A percentile compares a stretch with the other conserved stretches of the same genome.
Conservation (phyloP, 768 basidiomycete species). For the Lactifluus volemus region DNA sequence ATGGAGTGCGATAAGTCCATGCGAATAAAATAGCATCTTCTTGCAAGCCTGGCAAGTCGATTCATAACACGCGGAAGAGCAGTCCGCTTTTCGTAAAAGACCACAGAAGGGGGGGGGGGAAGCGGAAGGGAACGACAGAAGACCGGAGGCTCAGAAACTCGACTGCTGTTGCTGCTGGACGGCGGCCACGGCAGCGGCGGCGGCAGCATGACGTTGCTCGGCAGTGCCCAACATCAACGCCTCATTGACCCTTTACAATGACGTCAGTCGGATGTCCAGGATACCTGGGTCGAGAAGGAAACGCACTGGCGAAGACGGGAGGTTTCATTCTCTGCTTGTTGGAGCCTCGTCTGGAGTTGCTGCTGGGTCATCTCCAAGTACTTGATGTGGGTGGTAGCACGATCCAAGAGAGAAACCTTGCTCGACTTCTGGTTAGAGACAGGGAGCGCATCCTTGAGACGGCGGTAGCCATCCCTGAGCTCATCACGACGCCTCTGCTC, state of each 20-base stretch:
- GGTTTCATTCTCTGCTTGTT: slow-evolving; percentile 73
- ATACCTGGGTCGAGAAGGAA: not conserved
- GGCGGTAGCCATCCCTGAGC: slow-evolving; percentile 84
- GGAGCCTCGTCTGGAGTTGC: slow-evolving; percentile 66
- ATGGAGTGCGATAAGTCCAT: slow-evolving; percentile 18
- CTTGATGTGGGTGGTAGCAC: slow-evolving; percentile 80
- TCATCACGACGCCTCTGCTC: slow-evolving; percentile 90
- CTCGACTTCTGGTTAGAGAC: slow-evolving; percentile 87
- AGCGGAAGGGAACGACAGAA: not conserved
- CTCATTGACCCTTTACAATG: slow-evolving; percentile 59
- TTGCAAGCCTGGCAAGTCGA: slow-evolving; percentile 22
- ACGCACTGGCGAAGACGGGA: slow-evolving; percentile 60
- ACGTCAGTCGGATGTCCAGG: slow-evolving; percentile 3
- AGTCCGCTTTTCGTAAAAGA: slow-evolving; percentile 21
- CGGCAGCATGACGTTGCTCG: slow-evolving; percentile 56
- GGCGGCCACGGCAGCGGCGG: slow-evolving; percentile 48
- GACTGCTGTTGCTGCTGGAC: slow-evolving; percentile 37
- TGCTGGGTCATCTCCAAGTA: slow-evolving; percentile 75
- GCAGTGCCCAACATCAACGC: slow-evolving; percentile 81
- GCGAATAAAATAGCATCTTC: slow-evolving; percentile 17
- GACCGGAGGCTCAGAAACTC: slow-evolving; percentile 35
- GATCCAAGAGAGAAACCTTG: slow-evolving; percentile 85
- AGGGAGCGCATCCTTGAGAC: slow-evolving; percentile 85
- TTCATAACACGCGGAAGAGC: slow-evolving; percentile 18
- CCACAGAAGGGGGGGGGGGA: slow-evolving; percentile 6